These are phyloP conservation scores for Sporothrix dimorphospora DNA, from an alignment of 2,329 filamentous ascomycete genomes.

Conservation along the genomic window DNA sequence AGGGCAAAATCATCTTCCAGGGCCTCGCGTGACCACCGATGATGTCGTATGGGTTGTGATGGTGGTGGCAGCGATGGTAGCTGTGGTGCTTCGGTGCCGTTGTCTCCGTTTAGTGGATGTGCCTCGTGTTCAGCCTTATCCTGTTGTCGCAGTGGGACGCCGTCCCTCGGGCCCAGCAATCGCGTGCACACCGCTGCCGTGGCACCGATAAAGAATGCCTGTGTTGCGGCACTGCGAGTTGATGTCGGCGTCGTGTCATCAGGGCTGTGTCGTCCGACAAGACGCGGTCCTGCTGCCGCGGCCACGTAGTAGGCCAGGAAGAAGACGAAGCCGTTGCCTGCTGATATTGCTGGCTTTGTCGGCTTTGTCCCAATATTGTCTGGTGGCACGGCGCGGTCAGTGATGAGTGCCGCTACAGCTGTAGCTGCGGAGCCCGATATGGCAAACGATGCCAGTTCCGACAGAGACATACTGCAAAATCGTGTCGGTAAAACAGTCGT, in stretches of 20 bases:
- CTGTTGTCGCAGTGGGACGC: no score
- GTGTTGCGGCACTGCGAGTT: slow-evolving; percentile 23
- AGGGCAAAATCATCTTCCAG: slow-evolving; percentile 78
- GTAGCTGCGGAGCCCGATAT: slow-evolving; percentile 78
- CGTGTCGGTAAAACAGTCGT: neutral
- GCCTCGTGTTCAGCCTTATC: neutral
- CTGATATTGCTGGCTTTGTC: slow-evolving; percentile 46
- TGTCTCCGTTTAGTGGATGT: neutral
- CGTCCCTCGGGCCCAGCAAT: neutral
- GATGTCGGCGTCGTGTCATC: neutral
- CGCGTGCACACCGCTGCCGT: slow-evolving; percentile 56
- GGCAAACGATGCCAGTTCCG: slow-evolving; percentile 75
- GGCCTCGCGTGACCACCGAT: slow-evolving; percentile 73
- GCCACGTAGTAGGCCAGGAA: slow-evolving; percentile 72
- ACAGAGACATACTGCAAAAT: slow-evolving; percentile 50
- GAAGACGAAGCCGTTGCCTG: slow-evolving; percentile 78
- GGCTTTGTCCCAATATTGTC: slow-evolving; percentile 56
- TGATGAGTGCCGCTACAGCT: slow-evolving; percentile 74
- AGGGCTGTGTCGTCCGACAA: slow-evolving; percentile 17
- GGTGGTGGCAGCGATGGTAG: no score
- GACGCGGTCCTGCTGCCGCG: slow-evolving; percentile 42
- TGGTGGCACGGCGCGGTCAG: slow-evolving; percentile 62
- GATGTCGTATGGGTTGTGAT: slow-evolving; percentile 43
- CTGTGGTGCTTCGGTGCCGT: neutral
- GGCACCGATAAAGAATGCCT: slow-evolving; percentile 41